Conservation (phyloP, 495 filamentous ascomycete species). For the Xylaria palmicola region DNA sequence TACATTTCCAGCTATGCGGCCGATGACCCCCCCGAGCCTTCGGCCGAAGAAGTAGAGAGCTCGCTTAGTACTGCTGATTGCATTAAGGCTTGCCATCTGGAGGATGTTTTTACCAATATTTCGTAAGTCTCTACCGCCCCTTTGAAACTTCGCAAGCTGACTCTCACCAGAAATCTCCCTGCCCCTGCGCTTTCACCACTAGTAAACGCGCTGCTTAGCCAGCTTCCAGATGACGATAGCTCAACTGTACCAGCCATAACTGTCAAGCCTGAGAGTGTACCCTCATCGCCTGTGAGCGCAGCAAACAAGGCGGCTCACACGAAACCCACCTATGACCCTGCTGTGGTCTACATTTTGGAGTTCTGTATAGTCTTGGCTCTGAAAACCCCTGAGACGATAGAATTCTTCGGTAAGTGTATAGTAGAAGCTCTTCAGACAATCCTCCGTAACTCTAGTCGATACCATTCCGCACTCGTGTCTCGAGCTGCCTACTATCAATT, state of each 20-base stretch:
- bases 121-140: conserved; percentile 53
- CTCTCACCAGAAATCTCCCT: conserved; percentile 61
- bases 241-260: conserved; percentile 70
- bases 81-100: conserved; percentile 82
- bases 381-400: conserved; percentile 69
- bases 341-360: conserved; percentile 83
- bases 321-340: conserved; percentile 76
- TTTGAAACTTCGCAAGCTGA: conserved; percentile 2
- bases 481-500: conserved; percentile 85
- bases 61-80: conserved; percentile 94
- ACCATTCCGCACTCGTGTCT: conserved; percentile 78
- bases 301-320: conserved; percentile 51
- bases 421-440: conserved; percentile 77
- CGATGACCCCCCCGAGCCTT: conserved; percentile 95
- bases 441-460: conserved; percentile 71
- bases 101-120: conserved; percentile 80
- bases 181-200: conserved; percentile 63
- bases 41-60: conserved; percentile 94
- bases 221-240: conserved; percentile 81
- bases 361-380: conserved; percentile 82
- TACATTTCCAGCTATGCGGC: conserved; percentile 99
- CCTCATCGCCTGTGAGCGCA: conserved; percentile 53
- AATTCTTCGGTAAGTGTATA: conserved; percentile 70
- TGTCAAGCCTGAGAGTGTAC: conserved; percentile 77
- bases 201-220: conserved; percentile 70